phyloP scores from a whole-genome alignment of 768 basidiomycete genomes.

The Pleurotus citrinopileatus region DNA sequence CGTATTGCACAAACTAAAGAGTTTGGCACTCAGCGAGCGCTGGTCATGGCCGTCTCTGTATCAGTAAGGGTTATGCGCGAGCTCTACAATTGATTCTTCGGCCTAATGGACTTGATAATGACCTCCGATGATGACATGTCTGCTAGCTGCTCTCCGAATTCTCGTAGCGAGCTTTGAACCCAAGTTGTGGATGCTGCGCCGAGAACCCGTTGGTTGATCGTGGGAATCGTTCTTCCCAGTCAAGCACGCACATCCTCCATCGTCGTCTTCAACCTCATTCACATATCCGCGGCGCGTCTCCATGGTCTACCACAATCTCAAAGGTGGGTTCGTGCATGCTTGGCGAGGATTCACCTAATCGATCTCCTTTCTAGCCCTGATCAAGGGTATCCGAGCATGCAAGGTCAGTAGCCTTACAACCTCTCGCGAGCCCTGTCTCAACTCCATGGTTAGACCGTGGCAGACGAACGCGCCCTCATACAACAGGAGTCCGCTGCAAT shows the following conservation, averaged over 20 bases:
- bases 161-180: no score
- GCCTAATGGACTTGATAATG: no score
- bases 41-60: no score
- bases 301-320: constrained; percentile 87
- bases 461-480: constrained; percentile 95
- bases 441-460: constrained; percentile 74
- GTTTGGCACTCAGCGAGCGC: no score
- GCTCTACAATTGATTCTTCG: no score
- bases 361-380: constrained; percentile 63
- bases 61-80: no score
- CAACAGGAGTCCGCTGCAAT: constrained; percentile 98
- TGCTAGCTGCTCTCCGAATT: no score
- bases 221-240: not conserved
- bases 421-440: constrained; percentile 16
- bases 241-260: not conserved
- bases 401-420: constrained; percentile 55
- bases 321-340: constrained; percentile 46
- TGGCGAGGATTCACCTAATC: constrained; percentile 12
- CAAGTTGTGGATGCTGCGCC: no score
- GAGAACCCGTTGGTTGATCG: not conserved
- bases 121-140: no score
- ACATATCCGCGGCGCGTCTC: constrained; percentile 1
- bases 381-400: constrained; percentile 97
- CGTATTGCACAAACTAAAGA: no score
- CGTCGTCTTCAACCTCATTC: not conserved